A percentile compares a stretch with the other conserved stretches of the same genome.
Evolutionary conservation across 2,329 filamentous ascomycete species (phyloP).

Genomic region (Beauveria bassiana): DNA sequence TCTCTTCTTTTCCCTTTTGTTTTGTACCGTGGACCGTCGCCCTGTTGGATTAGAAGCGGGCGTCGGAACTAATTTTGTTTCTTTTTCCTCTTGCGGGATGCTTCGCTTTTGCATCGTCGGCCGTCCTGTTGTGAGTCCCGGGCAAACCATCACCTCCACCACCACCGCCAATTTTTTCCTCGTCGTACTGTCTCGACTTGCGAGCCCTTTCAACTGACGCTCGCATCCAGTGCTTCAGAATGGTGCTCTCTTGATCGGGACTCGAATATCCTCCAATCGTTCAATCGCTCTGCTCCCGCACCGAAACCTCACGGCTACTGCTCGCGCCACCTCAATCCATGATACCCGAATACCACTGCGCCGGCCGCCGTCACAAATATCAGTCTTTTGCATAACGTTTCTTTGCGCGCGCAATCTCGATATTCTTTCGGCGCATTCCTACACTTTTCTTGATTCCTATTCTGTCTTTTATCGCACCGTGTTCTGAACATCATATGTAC

Average conservation of each 20-base stretch:
- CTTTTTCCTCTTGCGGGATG: not conserved
- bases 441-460: not conserved
- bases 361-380: not conserved
- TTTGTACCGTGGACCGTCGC: not conserved
- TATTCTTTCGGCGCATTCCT: not conserved
- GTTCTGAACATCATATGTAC: not conserved
- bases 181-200: not conserved
- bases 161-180: not conserved
- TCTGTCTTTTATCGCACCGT: not conserved
- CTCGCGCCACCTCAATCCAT: not conserved
- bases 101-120: not conserved
- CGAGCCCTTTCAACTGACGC: not conserved
- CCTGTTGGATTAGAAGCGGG: not conserved
- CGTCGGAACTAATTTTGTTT: not conserved
- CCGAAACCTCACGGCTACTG: not conserved
- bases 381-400: not conserved
- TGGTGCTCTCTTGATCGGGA: not conserved
- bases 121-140: slow-evolving; percentile 5
- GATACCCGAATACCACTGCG: slow-evolving; percentile 1
- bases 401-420: not conserved
- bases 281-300: not conserved
- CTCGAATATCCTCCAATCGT: not conserved
- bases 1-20: not conserved
- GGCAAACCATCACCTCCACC: not conserved
- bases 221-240: not conserved